These are phyloP conservation scores for Colletotrichum truncatum DNA, from an alignment of 2,329 filamentous ascomycete species.

Conservation along the genomic window DNA sequence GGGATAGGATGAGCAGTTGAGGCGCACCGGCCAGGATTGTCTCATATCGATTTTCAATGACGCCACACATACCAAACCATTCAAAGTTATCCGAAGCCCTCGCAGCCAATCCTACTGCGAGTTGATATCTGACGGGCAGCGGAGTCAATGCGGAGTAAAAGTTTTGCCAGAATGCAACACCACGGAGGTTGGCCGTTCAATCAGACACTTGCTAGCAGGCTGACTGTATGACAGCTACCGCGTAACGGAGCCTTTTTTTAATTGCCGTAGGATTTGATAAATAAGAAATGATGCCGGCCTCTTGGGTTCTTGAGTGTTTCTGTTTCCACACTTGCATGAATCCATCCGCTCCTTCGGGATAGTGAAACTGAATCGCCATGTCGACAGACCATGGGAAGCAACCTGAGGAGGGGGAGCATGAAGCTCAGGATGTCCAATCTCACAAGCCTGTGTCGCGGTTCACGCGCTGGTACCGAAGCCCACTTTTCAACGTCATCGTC, in stretches of 20 bases:
- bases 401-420: constrained; percentile 9
- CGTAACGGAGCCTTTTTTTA: not conserved
- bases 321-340: constrained; percentile 14
- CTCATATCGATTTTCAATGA: constrained; percentile 12
- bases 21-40: not conserved
- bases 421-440: constrained; percentile 7
- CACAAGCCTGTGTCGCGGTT: constrained; percentile 39
- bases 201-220: not conserved
- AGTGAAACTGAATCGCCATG: constrained; percentile 5
- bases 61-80: constrained; percentile 2
- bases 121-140: not conserved
- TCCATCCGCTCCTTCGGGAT: not conserved
- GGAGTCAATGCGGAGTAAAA: not conserved
- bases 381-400: constrained; percentile 19
- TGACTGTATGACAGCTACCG: not conserved
- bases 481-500: constrained; percentile 55
- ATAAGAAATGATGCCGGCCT: not conserved
- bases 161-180: not conserved
- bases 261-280: not conserved
- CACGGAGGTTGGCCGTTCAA: constrained; percentile 3
- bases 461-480: constrained; percentile 51
- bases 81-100: not conserved
- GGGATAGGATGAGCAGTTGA: not conserved
- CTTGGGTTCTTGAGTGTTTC: not conserved
- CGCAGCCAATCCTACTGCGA: not conserved